Conservation (phyloP, 108 stramenopile genomes). For the Pseudonitzschia pungens region DNA sequence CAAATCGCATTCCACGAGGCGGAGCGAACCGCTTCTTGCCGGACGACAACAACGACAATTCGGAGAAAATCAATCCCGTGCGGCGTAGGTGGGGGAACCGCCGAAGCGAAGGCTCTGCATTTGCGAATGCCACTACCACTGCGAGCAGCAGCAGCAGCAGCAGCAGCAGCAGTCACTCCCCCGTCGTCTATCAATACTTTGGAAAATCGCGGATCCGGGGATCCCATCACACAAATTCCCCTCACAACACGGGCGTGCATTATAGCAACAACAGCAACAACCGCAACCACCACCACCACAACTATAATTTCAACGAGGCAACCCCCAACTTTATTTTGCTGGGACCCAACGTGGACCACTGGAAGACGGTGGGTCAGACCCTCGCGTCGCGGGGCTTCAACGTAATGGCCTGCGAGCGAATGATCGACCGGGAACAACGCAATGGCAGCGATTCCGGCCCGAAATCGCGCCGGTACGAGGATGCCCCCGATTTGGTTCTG, state of each 20-base stretch:
- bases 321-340: conserved; percentile 50
- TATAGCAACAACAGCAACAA: too few species aligned
- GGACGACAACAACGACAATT: neutral
- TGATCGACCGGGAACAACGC: conserved; percentile 3
- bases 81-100: neutral
- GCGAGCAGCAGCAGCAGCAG: neutral
- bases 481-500: conserved; percentile 33
- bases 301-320: neutral
- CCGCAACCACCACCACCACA: too few species aligned
- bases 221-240: conserved; percentile 16
- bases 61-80: neutral
- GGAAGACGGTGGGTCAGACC: conserved; percentile 46
- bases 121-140: neutral
- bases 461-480: conserved; percentile 1
- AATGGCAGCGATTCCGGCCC: neutral
- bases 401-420: conserved; percentile 61
- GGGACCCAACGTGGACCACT: conserved; percentile 64
- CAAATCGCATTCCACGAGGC: too few species aligned
- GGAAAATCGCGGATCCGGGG: conserved; percentile 30
- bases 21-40: too few species aligned
- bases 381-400: conserved; percentile 55
- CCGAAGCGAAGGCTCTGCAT: neutral
- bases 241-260: too few species aligned
- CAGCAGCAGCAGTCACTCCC: conserved; percentile 13
- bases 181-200: conserved; percentile 50